These are phyloP conservation scores for Curvularia spicifera DNA, from an alignment of 2,329 filamentous ascomycete genomes.

Conservation along the genomic window DNA sequence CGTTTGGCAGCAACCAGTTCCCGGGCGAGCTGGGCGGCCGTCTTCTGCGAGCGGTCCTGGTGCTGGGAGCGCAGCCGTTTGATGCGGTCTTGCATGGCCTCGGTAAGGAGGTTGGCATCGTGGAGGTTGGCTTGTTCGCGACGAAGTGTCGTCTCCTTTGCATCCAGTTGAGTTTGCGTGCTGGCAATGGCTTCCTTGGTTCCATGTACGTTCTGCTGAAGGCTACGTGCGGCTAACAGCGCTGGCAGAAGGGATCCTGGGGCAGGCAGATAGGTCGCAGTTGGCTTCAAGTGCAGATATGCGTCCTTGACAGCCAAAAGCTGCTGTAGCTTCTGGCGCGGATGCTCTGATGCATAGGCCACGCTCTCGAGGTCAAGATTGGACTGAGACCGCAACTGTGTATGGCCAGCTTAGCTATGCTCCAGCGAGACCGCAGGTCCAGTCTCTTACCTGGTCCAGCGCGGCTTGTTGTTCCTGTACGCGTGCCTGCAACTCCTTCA, in stretches of 20 bases:
- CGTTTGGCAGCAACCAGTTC: conserved; percentile 68
- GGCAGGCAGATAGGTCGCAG: conserved; percentile 70
- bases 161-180: conserved; percentile 51
- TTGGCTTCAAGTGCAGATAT: conserved; percentile 67
- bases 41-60: conserved; percentile 63
- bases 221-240: conserved; percentile 72
- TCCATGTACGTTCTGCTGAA: conserved; percentile 68
- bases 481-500: conserved; percentile 68
- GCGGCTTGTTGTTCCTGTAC: conserved; percentile 57
- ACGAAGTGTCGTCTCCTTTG: conserved; percentile 50
- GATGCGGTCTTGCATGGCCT: conserved; percentile 64
- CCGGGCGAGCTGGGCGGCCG: conserved; percentile 65
- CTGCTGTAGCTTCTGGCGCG: conserved; percentile 51
- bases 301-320: conserved; percentile 65
- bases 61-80: conserved; percentile 64
- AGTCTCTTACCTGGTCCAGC: conserved; percentile 52
- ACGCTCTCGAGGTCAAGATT: conserved; percentile 27
- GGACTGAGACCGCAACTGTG: conserved; percentile 56
- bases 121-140: conserved; percentile 55
- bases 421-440: neutral
- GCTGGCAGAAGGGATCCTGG: conserved; percentile 72
- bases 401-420: conserved; percentile 30
- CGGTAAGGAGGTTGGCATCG: conserved; percentile 56
- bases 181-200: conserved; percentile 65
- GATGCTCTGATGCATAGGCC: conserved; percentile 46